Evolutionary conservation across 495 filamentous ascomycete genomes (phyloP).

Genomic region (Penicillium maclennaniae): DNA sequence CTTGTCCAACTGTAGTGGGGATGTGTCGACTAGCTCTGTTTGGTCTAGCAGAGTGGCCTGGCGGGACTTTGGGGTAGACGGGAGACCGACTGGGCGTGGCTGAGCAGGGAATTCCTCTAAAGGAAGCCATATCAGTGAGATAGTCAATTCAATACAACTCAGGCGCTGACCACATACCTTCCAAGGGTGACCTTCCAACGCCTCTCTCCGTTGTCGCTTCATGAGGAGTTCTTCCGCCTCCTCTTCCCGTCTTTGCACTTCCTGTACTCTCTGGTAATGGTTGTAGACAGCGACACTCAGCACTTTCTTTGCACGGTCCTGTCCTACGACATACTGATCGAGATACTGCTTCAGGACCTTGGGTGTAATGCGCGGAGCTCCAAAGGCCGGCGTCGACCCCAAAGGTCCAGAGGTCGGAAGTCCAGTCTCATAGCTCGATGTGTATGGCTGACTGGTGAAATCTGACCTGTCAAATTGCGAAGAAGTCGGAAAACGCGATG

Average conservation of each 20-base stretch:
- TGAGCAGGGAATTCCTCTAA: slow-evolving; percentile 80
- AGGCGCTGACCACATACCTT: slow-evolving; percentile 43
- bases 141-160: background rate
- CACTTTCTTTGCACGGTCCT: slow-evolving; percentile 93
- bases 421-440: slow-evolving; percentile 71
- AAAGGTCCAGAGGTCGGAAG: slow-evolving; percentile 57
- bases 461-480: slow-evolving; percentile 61
- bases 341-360: slow-evolving; percentile 81
- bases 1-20: slow-evolving; percentile 82
- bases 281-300: slow-evolving; percentile 94
- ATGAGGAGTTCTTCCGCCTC: slow-evolving; percentile 63
- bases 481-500: slow-evolving; percentile 32
- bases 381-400: slow-evolving; percentile 54
- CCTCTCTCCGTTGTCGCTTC: slow-evolving; percentile 47
- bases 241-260: slow-evolving; percentile 70
- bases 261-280: slow-evolving; percentile 86
- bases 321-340: slow-evolving; percentile 94
- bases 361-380: slow-evolving; percentile 73
- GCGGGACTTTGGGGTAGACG: slow-evolving; percentile 22
- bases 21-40: slow-evolving; percentile 46
- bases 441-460: slow-evolving; percentile 63
- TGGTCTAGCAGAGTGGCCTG: slow-evolving; percentile 27
- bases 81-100: slow-evolving; percentile 51
- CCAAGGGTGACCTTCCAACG: slow-evolving; percentile 47
- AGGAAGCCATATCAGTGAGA: background rate